Evolutionary conservation across 352 stramenopile genomes (phyloP), one percentile per base, ranked within the genome.

Genomic region (Aphanomyces euteiches): DNA sequence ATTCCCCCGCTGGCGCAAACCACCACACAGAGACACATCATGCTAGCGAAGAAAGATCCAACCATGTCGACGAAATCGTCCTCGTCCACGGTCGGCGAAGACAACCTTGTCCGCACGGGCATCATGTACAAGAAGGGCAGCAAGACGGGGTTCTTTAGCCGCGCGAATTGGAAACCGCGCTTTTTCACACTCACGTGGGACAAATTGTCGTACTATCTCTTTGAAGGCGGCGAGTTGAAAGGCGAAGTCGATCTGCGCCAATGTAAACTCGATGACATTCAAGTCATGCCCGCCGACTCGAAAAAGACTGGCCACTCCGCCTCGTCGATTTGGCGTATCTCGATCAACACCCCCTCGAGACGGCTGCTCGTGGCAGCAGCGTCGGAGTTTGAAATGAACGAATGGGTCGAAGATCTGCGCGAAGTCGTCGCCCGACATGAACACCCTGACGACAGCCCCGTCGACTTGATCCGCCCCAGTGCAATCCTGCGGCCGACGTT

Each of bases 301-400:
- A 88, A 89, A 76, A 92, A 91, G 73, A 90, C 79, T 0, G 84
- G 84, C 48, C 87, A 79, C 58, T 90, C 82, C 34, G 77, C 79
- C 7, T 86, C 84, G 0, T 88, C 84, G 8, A 94, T 94, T 71
- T 94, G 86, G 86, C 84, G 86, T 47, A 75, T 94, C 19, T 82
- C 83, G 13, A 81, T 94, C 67, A 88, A 88, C 66, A 80, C 82
- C 21, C 80, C 82, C 0, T 72, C 83, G 53, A 77, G 82, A 12
- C 82, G 84, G 0, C 66, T 94, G 48, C 72, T 93, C 13, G 77
- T 94, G 41, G 84, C 84, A 6, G 84, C 86, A 0, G 77, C 79
- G 7, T 90, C 83, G n/a, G 84, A 94, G 66, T 87, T 87, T 70
- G 86, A 93, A 72, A 93, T 93, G 86, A 93, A 92, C 67, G 79